Evolutionary conservation across 2,329 filamentous ascomycete species (phyloP), one percentile per base, ranked within the genome.

Genomic region (Tolypocladium nubicola): DNA sequence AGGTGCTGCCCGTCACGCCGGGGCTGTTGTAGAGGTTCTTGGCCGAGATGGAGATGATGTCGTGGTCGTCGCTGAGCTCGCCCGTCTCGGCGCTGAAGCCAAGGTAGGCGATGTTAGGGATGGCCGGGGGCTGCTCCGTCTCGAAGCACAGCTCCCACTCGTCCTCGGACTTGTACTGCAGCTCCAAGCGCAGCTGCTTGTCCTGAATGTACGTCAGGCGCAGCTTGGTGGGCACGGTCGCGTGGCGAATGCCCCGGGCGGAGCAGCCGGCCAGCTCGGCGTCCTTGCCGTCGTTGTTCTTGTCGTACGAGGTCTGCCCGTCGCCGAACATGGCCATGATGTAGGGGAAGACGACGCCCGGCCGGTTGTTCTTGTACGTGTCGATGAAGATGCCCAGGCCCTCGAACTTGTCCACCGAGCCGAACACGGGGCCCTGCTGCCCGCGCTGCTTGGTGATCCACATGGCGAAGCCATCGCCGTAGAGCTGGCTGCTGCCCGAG

Each of bases 341-440:
- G 70, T 96, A 97, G 54, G 94, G 94, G 75, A 99, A 99, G 52
- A 96, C 89, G 47, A 90, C 88, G 49, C 94, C 94, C 0, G 94
- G 93, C 16, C 94, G 86, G 78, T 97, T 96, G 79, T 99, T 99
- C 85, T 99, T 99, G 81, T 99, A 99, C 50, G 94, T 99, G 71
- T 99, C 94, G 76, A 99, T 84, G 78, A 97, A 97, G 73, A 99
- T 82, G 56, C 91, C 94, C 52, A 99, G 81, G 5, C 94, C 94
- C 72, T 99, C 93, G 66, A 97, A 99, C 62, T 84, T 84, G 75
- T 99, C 93, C 37, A 81, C 79, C 64, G 86, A 87, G 54, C 94
- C 94, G 73, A 99, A 99, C 41, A 99, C 93, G 13, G 85, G 81
- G 19, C 94, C 94, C 59, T 79, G 75, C 65, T 86, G 82, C 38